Evolutionary conservation across 2,329 filamentous ascomycete species (phyloP), one percentile per base, ranked within the genome.

Genomic region (Colletotrichum cuscutae): DNA sequence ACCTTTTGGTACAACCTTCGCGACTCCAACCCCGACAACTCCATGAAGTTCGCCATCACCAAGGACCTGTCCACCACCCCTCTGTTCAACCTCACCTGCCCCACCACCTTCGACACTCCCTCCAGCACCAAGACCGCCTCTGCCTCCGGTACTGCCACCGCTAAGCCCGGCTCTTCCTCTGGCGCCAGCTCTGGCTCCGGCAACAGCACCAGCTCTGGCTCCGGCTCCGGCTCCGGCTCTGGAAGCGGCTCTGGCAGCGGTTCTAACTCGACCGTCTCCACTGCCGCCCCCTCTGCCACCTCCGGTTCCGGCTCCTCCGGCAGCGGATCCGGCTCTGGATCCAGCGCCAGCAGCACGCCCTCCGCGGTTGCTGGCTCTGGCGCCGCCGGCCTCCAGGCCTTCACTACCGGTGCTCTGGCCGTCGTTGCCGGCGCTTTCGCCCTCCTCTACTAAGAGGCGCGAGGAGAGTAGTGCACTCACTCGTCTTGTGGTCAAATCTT

Each of bases 1-100:
- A 89, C 88, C 65, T 91, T 90, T 82, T 91, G 89, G 89, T 92
- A 91, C 82, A 86, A 83, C 75, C 86, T 91, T 76, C 86, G 88
- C 68, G 90, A 91, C 80, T 89, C 87, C 79, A 90, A 90, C 85
- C 86, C 88, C 62, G 88, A 85, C 79, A 89, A 90, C 85, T 78
- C 84, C 79, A 84, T 87, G 82, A 88, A 89, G 84, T 90, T 90
- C 65, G 87, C 84, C 79, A 86, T 90, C 75, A 88, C 86, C 77
- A 81, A 88, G 72, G 81, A 89, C 77, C 83, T 90, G 65, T 85
- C 82, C 74, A 88, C 86, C 76, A 86, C 79, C 30, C 84, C 88
- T 56, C 80, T 82, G 66, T 90, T 87, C 80, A 83, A 90, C 79
- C 84, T 90, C 68, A 86, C 82, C 76, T 90, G 89, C 84, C 85